Evolutionary conservation across 768 basidiomycete species (phyloP), one percentile per base, ranked within the genome.

Genomic region (Rhodosporidiobolus odoratus): DNA sequence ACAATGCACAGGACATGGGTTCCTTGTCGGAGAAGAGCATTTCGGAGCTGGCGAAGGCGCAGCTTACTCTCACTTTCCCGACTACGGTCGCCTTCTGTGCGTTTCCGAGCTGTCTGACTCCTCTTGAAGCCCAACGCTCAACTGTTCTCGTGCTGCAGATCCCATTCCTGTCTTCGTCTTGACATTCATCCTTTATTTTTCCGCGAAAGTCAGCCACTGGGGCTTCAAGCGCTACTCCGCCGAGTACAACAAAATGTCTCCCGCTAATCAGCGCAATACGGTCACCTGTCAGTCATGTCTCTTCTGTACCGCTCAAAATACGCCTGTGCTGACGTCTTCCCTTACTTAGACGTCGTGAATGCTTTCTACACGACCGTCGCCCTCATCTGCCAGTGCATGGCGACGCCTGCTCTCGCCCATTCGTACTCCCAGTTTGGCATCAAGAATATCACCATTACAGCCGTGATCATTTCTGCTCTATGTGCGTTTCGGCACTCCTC

Each of bases 1-100:
- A 45, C 43, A 27, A 61, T 45, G 45, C 45, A 27, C 59, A 45
- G 30, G 59, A 61, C 59, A 61, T 61, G 59, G 27, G 21, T 34
- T 38, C 43, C 9, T 13, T 61, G 30, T 48, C 59, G 59, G 21
- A 25, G 30, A 6, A 13, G 19, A 47, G 43, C 32, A n/a, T 48
- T 12, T 15, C 21, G 32, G 59, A 43, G 59, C 59, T 61, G 30
- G 59, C 19, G 13, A 43, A 45, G 23, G 59, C 32, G 43, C 45
- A 48, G 59, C 59, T 61, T 15, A 61, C 59, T 21, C 23, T 61
- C 32, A 34, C 25, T 4, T 25, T 47, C 21, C 59, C 59, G 41
- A 61, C 43, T 2, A 61, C 43, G 3, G 25, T 61, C 21, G 32
- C 59, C 23, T 61, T 61, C 12, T n/a, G n/a, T n/a, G n/a, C n/a